phyloP scores from a whole-genome alignment of 257 asterid genomes.

The Solanum tarapatanum region DNA sequence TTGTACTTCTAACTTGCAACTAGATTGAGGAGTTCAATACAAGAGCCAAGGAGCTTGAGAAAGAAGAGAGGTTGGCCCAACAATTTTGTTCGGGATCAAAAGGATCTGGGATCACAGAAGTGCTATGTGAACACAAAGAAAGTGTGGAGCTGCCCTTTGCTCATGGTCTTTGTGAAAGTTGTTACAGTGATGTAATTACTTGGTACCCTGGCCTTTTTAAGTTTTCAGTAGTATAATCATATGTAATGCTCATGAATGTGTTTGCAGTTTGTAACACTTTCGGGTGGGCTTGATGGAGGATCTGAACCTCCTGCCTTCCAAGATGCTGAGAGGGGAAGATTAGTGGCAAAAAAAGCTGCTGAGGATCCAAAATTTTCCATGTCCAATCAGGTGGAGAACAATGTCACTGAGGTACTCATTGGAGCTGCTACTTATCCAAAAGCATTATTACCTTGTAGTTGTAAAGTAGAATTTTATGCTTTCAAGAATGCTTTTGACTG shows the following conservation, averaged over 20 bases:
- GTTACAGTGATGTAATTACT: conserved; percentile 46
- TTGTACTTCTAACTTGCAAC: neutral
- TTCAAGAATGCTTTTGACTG: neutral
- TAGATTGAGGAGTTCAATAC: conserved; percentile 70
- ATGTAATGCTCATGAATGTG: neutral
- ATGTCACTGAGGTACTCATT: neutral
- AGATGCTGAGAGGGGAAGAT: conserved; percentile 65
- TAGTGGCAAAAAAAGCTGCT: neutral
- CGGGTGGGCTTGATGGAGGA: conserved; percentile 78
- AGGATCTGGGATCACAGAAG: conserved; percentile 21
- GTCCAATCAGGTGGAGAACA: neutral
- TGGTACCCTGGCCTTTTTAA: neutral
- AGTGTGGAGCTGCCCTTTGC: conserved; percentile 48
- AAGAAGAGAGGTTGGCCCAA: conserved; percentile 10
- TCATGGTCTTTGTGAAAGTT: conserved; percentile 61
- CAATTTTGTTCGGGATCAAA: conserved; percentile 14
- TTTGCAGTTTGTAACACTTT: conserved; percentile 54
- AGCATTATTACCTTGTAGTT: neutral
- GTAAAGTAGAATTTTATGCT: neutral
- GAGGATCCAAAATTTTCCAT: neutral
- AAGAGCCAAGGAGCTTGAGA: conserved; percentile 48
- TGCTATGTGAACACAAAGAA: conserved; percentile 61
- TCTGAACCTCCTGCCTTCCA: conserved; percentile 92
- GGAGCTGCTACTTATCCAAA: neutral
- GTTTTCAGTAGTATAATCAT: neutral